phyloP scores from a whole-genome alignment of 768 basidiomycete species.

The Porpolomopsis calyptriformis region DNA sequence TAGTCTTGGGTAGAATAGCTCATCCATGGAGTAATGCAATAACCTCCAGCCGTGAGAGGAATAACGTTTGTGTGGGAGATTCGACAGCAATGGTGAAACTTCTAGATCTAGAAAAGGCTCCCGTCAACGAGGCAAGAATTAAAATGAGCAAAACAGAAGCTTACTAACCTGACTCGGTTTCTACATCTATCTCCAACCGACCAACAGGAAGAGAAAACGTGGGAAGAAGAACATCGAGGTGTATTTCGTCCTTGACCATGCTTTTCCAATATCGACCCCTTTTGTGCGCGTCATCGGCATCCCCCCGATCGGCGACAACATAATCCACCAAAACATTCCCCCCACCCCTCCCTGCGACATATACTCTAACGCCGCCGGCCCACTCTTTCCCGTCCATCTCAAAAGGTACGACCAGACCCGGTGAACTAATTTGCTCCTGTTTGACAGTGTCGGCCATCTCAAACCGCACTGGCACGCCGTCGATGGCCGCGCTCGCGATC shows the following conservation, averaged over 20 bases:
- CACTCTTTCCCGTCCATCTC: constrained; percentile 49
- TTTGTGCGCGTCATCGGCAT: constrained; percentile 1
- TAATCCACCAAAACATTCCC: constrained; percentile 56
- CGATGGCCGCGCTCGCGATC: constrained; percentile 49
- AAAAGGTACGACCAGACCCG: constrained; percentile 31
- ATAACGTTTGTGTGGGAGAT: constrained; percentile 42
- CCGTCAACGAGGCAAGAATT: constrained; percentile 6
- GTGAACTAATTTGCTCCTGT: constrained; percentile 23
- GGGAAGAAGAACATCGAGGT: constrained; percentile 48
- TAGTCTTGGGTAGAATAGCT: constrained; percentile 48
- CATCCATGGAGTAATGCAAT: constrained; percentile 45
- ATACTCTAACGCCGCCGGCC: constrained; percentile 56
- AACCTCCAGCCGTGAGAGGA: constrained; percentile 34
- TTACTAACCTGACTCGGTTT: constrained; percentile 43
- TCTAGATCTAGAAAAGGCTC: constrained; percentile 28
- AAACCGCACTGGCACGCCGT: constrained; percentile 53
- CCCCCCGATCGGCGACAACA: constrained; percentile 36
- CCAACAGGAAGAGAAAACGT: constrained; percentile 65
- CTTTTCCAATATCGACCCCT: constrained; percentile 17
- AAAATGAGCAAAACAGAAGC: constrained; percentile 4
- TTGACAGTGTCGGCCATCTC: constrained; percentile 39
- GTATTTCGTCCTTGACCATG: constrained; percentile 24
- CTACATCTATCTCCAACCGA: constrained; percentile 51
- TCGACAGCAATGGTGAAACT: constrained; percentile 38
- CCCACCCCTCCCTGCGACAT: constrained; percentile 40